Evolutionary conservation across 2,329 filamentous ascomycete genomes (phyloP).

Genomic region (Chalara sp.): DNA sequence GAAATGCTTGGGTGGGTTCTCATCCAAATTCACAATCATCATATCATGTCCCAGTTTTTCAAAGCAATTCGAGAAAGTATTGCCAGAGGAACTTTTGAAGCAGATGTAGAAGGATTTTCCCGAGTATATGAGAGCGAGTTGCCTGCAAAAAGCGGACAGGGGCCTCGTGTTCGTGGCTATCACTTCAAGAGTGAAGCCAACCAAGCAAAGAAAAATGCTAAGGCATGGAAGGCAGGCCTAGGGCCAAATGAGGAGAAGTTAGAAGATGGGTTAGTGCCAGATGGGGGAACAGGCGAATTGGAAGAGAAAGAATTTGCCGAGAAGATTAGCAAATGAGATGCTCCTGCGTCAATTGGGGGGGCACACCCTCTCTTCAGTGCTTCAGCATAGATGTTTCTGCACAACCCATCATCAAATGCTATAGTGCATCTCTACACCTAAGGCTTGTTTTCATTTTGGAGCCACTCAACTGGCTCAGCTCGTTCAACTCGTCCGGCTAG

Average conservation of each 20-base stretch:
- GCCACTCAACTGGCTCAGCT: too few relatives aligned
- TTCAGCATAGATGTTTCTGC: too few relatives aligned
- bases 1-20: conserved; percentile 97
- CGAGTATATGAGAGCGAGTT: conserved; percentile 61
- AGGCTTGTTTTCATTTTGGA: too few relatives aligned
- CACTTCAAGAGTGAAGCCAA: conserved; percentile 65
- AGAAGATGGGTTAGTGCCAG: conserved; percentile 38
- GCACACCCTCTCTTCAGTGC: too few relatives aligned
- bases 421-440: too few relatives aligned
- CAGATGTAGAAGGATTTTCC: conserved; percentile 35
- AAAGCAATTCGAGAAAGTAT: conserved; percentile 60
- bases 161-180: conserved; percentile 76
- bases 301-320: conserved; percentile 50
- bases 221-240: conserved; percentile 57
- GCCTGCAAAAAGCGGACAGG: conserved; percentile 66
- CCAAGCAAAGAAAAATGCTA: conserved; percentile 60
- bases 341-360: too few relatives aligned
- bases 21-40: conserved; percentile 86
- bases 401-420: too few relatives aligned
- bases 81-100: conserved; percentile 49
- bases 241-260: conserved; percentile 18
- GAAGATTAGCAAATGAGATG: conserved; percentile 14
- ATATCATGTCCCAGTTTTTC: conserved; percentile 69
- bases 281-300: conserved; percentile 43
- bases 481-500: too few relatives aligned